Base-by-base conservation (phyloP, 768 basidiomycete species). In the Porphyrellus cyaneotinctus region DNA sequence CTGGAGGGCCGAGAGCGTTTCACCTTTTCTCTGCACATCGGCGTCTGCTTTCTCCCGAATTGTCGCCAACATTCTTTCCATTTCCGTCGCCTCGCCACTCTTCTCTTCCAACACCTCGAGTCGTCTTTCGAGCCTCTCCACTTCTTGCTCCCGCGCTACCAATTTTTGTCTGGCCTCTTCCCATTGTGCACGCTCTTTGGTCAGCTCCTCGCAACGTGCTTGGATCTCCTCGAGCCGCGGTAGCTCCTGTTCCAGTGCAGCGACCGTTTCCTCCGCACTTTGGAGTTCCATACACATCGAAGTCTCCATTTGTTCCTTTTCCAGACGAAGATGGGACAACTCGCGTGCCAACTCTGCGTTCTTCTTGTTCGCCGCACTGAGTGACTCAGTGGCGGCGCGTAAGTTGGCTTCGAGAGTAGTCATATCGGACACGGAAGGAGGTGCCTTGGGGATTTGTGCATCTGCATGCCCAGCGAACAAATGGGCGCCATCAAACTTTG, bases 401-500 rank as follows among this genome's bases (percentile, higher is more conserved):
- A 91, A 72, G 65, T 82, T 83, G 53, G 79, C 78, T 60, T 92
- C 87, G 18, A 92, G 74, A 6, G 74, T 66, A 14, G 71, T 52
- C 9, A 83, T 68, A 51, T 83, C 80, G 20, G 61, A 58, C 14
- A 76, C 69, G 12, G 78, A 69, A 26, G 77, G 73, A 0, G 78
- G 71, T 4, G 74, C 73, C 37, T 75, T 68, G 28, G 72, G 72
- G 0, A 87, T 72, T 17, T 87, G 71, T 6, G 88, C 79, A 39
- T 83, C 78, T 4, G 79, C 82, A 58, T 92, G 87, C 0, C 91
- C 91, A 0, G 92, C 88, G 58, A 92, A 92, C 48, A 93, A 75
- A 71, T 92, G 90, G 0, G 86, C 82, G 13, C 89, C 89, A 49
- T 90, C 88, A 64, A 94, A 94, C 35, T 81, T 82, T n/a, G 77